These are phyloP conservation scores for Fagus sylvatica DNA, from an alignment of 306 rosid species.

Conservation along the genomic window DNA sequence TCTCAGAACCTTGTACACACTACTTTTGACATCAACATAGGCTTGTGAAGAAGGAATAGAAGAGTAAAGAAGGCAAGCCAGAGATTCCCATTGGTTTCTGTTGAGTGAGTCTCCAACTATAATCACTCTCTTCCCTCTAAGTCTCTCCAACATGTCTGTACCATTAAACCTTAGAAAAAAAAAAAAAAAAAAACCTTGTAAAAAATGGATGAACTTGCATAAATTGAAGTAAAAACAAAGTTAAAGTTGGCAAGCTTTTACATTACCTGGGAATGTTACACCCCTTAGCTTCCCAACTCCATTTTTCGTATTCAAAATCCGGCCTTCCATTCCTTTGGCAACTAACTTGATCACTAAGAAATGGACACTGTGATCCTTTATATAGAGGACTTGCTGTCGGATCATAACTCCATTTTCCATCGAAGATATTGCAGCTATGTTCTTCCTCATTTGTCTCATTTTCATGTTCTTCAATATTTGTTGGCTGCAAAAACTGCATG, in stretches of 20 bases:
- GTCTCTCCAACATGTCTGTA: conserved; percentile 42
- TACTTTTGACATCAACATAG: conserved; percentile 16
- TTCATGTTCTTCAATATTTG: not conserved
- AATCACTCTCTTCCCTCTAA: conserved; percentile 43
- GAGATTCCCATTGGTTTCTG: conserved; percentile 55
- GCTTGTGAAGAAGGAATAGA: conserved; percentile 30
- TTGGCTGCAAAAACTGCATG: conserved; percentile 3
- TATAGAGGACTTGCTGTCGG: conserved; percentile 37
- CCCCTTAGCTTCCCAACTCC: conserved; percentile 47
- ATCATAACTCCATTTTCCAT: conserved; percentile 47
- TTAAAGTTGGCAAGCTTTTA: not conserved
- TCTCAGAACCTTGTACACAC: conserved; percentile 35
- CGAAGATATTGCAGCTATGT: conserved; percentile 37
- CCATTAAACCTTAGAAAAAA: conserved; percentile 31
- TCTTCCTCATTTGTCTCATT: not conserved
- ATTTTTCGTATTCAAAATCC: conserved; percentile 44
- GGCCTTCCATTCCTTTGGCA: conserved; percentile 49
- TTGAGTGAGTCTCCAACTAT: conserved; percentile 54
- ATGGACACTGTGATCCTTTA: conserved; percentile 30
- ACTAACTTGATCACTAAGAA: conserved; percentile 52
- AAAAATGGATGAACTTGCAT: not conserved
- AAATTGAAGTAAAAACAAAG: not conserved
- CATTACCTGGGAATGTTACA: conserved; percentile 42
- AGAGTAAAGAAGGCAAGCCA: conserved; percentile 52
- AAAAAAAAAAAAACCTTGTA: not conserved